Conservation (phyloP, 495 filamentous ascomycete species). For the Trichoderma virens region DNA sequence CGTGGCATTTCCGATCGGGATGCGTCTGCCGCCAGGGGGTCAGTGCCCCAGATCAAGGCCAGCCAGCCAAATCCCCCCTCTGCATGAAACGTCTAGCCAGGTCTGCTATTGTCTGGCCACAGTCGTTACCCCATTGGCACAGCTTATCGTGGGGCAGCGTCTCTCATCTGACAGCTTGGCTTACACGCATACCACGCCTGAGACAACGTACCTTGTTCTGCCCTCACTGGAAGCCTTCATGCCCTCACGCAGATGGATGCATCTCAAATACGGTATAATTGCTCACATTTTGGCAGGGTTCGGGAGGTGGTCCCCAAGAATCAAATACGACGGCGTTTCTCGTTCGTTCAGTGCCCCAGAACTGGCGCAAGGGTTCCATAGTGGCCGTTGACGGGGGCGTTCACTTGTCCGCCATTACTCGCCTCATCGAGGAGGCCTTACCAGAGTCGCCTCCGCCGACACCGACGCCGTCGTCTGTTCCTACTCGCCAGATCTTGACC, state of each 20-base stretch:
- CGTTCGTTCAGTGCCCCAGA: conserved; percentile 67
- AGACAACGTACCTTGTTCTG: not conserved
- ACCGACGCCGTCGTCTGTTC: conserved; percentile 10
- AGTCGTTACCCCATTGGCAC: conserved; percentile 6
- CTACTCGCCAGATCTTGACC: conserved; percentile 25
- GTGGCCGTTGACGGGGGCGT: conserved; percentile 89
- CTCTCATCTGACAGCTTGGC: not conserved
- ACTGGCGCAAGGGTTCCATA: conserved; percentile 72
- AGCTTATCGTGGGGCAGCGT: conserved; percentile 4
- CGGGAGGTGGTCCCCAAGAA: conserved; percentile 84
- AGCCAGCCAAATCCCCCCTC: not conserved
- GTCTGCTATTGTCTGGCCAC: not conserved
- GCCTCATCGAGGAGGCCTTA: conserved; percentile 49
- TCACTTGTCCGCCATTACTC: conserved; percentile 74
- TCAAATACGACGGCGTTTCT: conserved; percentile 83
- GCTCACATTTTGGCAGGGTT: conserved; percentile 54
- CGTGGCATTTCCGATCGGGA: conserved; percentile 7
- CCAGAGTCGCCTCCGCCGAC: conserved; percentile 14
- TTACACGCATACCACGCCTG: not conserved
- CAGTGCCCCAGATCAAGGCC: conserved; percentile 1
- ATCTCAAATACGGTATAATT: not conserved
- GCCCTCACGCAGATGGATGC: not conserved
- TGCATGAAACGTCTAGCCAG: conserved; percentile 2
- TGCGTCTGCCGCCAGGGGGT: conserved; percentile 4
- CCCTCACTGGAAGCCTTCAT: not conserved